Conservation (phyloP, 176 grass and related monocot genomes). For the Aegilops umbellulata region DNA sequence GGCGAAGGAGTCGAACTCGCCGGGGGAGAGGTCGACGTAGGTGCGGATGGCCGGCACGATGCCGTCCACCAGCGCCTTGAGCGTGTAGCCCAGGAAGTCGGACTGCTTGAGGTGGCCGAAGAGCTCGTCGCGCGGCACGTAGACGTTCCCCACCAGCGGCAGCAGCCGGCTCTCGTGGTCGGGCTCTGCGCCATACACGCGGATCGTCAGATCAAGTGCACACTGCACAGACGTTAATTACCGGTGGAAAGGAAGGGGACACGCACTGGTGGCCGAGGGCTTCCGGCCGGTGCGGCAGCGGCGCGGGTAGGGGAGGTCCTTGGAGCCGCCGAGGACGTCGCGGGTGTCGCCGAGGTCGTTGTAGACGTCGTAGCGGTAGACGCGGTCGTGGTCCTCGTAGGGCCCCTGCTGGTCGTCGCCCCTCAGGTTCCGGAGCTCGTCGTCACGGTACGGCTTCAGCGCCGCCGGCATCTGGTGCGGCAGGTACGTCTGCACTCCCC, state of each 20-base stretch:
- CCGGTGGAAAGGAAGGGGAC: neutral
- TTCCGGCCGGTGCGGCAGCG: conserved; percentile 8
- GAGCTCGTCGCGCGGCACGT: neutral
- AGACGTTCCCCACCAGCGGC: neutral
- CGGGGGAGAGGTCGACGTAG: neutral
- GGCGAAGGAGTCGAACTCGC: neutral
- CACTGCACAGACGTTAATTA: too few species aligned
- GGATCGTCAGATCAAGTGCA: neutral
- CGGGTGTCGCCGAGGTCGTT: conserved; percentile 17
- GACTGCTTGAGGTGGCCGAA: neutral
- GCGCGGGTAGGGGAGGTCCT: neutral
- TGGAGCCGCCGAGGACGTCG: neutral
- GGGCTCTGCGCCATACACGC: neutral
- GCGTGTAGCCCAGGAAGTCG: neutral
- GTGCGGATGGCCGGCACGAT: neutral
- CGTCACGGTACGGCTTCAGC: conserved; percentile 8
- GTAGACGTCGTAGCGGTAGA: conserved; percentile 32
- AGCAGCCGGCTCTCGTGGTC: neutral
- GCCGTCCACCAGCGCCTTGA: neutral
- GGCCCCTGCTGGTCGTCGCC: neutral
- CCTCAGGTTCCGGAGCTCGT: conserved; percentile 18
- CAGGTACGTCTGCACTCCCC: neutral
- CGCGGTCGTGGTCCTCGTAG: neutral
- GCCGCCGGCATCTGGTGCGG: conserved; percentile 11
- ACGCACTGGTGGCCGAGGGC: neutral